phyloP scores from a whole-genome alignment of 306 rosid species.

The Styphnolobium japonicum region DNA sequence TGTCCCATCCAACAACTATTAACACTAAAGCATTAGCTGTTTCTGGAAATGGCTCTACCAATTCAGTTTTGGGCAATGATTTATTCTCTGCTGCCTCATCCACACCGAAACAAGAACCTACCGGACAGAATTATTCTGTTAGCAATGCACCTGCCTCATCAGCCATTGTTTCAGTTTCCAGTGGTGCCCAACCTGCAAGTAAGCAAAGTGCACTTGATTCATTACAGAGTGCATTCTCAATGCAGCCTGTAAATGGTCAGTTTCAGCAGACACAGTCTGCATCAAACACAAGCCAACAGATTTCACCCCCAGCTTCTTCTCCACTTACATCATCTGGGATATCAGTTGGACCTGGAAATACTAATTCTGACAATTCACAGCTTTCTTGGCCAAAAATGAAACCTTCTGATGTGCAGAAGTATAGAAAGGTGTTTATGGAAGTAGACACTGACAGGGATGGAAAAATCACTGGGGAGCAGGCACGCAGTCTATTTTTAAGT shows the following conservation, averaged over 20 bases:
- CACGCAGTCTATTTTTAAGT: constrained; percentile 87
- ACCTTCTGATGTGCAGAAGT: constrained; percentile 90
- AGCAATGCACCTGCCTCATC: constrained; percentile 45
- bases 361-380: constrained; percentile 54
- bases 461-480: constrained; percentile 92
- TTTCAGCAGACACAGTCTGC: constrained; percentile 52
- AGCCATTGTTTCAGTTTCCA: constrained; percentile 56
- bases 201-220: constrained; percentile 62
- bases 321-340: constrained; percentile 52
- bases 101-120: constrained; percentile 48
- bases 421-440: constrained; percentile 80
- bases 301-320: constrained; percentile 55
- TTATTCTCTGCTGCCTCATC: constrained; percentile 50
- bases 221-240: constrained; percentile 57
- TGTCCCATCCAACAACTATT: constrained; percentile 49
- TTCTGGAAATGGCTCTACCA: constrained; percentile 82
- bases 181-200: constrained; percentile 51
- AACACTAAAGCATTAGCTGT: constrained; percentile 46
- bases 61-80: constrained; percentile 49
- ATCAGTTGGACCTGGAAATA: constrained; percentile 57
- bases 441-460: constrained; percentile 96
- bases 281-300: constrained; percentile 51
- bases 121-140: constrained; percentile 49
- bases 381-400: constrained; percentile 94
- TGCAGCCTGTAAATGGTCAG: constrained; percentile 53